These are phyloP conservation scores for Neurospora terricola DNA, from an alignment of 495 filamentous ascomycete species.

Conservation along the genomic window DNA sequence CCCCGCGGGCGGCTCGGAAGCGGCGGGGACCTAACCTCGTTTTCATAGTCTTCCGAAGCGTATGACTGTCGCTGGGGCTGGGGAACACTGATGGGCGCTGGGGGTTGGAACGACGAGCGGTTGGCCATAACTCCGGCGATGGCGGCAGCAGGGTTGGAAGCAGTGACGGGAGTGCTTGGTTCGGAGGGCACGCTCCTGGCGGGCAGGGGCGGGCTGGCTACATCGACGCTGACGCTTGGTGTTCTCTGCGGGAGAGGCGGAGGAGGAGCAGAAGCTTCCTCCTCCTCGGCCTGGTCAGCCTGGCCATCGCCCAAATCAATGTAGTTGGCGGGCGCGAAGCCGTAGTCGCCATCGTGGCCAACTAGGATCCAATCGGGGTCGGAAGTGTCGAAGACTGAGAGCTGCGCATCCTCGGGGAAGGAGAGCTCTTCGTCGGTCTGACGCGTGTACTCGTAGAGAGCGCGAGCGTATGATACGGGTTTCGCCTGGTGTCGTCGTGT, in stretches of 20 bases:
- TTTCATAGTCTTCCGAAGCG: conserved; percentile 21
- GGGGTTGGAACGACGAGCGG: conserved; percentile 15
- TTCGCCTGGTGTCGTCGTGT: conserved; percentile 42
- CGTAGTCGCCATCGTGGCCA: conserved; percentile 73
- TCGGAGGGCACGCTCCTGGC: conserved; percentile 20
- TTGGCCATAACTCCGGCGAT: conserved; percentile 63
- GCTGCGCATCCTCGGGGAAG: conserved; percentile 77
- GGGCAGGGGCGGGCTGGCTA: conserved; percentile 26
- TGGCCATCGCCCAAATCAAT: conserved; percentile 53
- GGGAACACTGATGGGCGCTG: conserved; percentile 15
- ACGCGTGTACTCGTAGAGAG: conserved; percentile 89
- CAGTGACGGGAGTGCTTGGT: conserved; percentile 20
- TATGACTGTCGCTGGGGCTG: conserved; percentile 12
- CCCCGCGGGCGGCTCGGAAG: conserved; percentile 63
- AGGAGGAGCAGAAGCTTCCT: conserved; percentile 13
- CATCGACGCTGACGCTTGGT: conserved; percentile 13
- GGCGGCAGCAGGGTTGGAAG: conserved; percentile 58
- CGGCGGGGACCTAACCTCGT: conserved; percentile 29
- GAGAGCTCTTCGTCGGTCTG: conserved; percentile 98
- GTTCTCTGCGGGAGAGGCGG: conserved; percentile 23
- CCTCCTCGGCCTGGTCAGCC: conserved; percentile 11
- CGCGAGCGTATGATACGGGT: conserved; percentile 64
- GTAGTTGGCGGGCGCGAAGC: conserved; percentile 96
- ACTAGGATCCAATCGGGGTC: conserved; percentile 97
- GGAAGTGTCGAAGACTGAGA: conserved; percentile 79